phyloP scores from a whole-genome alignment of 306 rosid genomes.

The Pterocarpus macrocarpus region DNA sequence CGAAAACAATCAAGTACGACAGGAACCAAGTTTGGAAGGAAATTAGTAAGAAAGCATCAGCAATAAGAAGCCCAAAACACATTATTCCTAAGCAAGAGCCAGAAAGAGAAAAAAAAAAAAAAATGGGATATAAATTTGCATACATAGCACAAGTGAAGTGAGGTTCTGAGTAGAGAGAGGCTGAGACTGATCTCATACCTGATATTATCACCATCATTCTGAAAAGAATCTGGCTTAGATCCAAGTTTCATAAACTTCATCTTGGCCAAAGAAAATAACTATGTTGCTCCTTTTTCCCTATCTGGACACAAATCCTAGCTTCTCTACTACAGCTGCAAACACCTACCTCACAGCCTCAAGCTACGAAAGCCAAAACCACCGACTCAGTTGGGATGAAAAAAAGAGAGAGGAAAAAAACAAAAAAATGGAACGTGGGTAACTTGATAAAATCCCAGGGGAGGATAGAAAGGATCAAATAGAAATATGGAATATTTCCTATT shows the following conservation, averaged over 20 bases:
- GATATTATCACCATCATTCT: slow-evolving; percentile 75
- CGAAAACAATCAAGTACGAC: slow-evolving; percentile 29
- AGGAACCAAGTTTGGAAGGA: slow-evolving; percentile 33
- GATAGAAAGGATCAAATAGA: slow-evolving; percentile 39
- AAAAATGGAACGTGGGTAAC: slow-evolving; percentile 2
- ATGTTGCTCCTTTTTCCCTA: slow-evolving; percentile 26
- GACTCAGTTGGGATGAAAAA: slow-evolving; percentile 9
- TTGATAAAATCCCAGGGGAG: slow-evolving; percentile 26
- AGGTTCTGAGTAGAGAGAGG: slow-evolving; percentile 33
- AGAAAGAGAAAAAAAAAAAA: background rate
- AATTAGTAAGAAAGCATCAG: slow-evolving; percentile 21
- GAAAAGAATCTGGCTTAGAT: slow-evolving; percentile 87
- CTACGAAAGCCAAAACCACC: slow-evolving; percentile 36
- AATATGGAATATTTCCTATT: slow-evolving; percentile 45
- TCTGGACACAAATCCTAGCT: slow-evolving; percentile 37
- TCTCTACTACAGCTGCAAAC: slow-evolving; percentile 9
- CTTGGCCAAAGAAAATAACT: slow-evolving; percentile 47
- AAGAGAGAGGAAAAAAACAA: too few species aligned
- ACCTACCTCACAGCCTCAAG: slow-evolving; percentile 22
- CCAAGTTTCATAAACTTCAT: slow-evolving; percentile 98
- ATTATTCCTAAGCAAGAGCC: slow-evolving; percentile 21
- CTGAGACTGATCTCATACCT: slow-evolving; percentile 54
- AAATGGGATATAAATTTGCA: slow-evolving; percentile 7
- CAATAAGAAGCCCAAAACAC: slow-evolving; percentile 17
- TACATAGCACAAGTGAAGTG: slow-evolving; percentile 4